Evolutionary conservation across 805 yeast species (phyloP), one percentile per base, ranked within the genome.

Genomic region (Ogataea chonburiensis): DNA sequence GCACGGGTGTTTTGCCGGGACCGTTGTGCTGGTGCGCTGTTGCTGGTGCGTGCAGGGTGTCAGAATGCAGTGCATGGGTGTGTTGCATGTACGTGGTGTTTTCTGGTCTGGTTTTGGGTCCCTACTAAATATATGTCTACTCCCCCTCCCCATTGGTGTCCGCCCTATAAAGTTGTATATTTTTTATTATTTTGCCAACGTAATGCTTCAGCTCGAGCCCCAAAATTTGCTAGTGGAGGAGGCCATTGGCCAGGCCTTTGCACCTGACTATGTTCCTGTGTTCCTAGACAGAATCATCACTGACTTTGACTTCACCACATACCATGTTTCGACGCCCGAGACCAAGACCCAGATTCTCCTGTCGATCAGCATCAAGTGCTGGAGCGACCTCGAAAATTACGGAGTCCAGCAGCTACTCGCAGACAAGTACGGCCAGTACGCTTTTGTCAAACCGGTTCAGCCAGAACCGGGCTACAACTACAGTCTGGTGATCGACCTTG

Each of bases 221-320:
- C 80, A 84, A 57, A 93, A 93, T 56, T 70, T 88, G 36, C 74
- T 94, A 52, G 71, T 93, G 47, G 79, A 86, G 56, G 81, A 86
- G 48, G 79, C 96, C 1, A 71, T 93, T 46, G 73, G 78, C 21
- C 95, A 84, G 57, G 76, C 88, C 33, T 65, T 85, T 35, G 59
- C 67, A 16, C 64, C 68, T 17, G 79, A 68, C 15, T 66, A 65
- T 32, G 65, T 61, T 17, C 71, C 75, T 3, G 59, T 72, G 31
- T 64, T 77, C 5, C 68, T 87, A 45, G 97, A 93, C 63, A 77
- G 97, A 60, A 79, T 91, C 44, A 77, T 93, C 45, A 81, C 95
- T 24, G 99, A 93, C 67, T 93, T 93, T 53, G 99, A 93, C 63
- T 87, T 87, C 66, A 95, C 96, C 32, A 85, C 93, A 19, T 89